phyloP scores from a whole-genome alignment of 2,329 filamentous ascomycete genomes.

The Chaetomium olivaceum region DNA sequence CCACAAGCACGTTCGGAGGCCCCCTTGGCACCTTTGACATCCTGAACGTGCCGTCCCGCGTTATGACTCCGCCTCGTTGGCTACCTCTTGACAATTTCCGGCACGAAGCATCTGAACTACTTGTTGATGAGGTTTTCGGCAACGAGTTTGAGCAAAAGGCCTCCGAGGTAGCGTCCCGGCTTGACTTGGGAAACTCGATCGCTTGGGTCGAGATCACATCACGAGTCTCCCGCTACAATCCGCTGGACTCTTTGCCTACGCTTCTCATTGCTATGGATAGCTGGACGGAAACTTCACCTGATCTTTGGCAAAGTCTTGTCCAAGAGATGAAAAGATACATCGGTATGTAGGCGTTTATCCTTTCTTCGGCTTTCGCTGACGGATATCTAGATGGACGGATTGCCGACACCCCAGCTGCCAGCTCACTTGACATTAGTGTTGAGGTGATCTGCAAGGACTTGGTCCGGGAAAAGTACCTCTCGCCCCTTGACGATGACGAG shows the following conservation, averaged over 20 bases:
- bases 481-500: background rate
- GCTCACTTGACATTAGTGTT: background rate
- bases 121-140: background rate
- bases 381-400: background rate
- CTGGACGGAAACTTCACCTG: background rate
- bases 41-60: background rate
- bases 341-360: background rate
- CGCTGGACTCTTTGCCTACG: background rate
- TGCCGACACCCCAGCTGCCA: background rate
- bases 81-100: background rate
- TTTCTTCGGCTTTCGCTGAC: background rate
- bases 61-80: background rate
- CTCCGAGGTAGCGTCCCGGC: background rate
- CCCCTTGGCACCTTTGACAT: slow-evolving; percentile 1
- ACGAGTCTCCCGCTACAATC: background rate
- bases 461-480: background rate
- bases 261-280: background rate
- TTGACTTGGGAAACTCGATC: background rate
- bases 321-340: background rate
- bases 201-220: background rate
- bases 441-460: background rate
- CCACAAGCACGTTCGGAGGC: background rate
- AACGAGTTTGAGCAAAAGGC: background rate
- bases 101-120: background rate
- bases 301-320: background rate